These are phyloP conservation scores for Trifolium fragiferum DNA, from an alignment of 306 rosid species.

Conservation along the genomic window DNA sequence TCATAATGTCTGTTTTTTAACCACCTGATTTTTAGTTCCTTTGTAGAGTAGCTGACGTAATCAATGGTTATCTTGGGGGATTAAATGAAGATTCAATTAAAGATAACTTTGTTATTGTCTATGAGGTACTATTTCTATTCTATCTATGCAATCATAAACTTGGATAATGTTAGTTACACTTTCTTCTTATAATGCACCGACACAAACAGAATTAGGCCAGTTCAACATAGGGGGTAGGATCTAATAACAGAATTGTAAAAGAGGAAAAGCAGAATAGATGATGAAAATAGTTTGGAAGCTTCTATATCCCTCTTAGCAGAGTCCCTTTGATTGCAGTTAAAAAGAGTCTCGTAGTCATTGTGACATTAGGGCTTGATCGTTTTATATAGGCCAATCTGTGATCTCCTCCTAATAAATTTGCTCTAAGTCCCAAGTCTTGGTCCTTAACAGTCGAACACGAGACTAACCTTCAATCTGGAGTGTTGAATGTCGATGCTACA, in stretches of 20 bases:
- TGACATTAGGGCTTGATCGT: too few species aligned
- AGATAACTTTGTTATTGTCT: conserved; percentile 88
- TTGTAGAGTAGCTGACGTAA: conserved; percentile 94
- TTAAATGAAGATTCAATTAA: conserved; percentile 88
- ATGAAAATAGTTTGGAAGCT: neutral
- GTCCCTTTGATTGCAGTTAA: too few species aligned
- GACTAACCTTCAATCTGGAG: neutral
- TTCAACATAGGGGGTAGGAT: too few species aligned
- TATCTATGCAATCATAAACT: neutral
- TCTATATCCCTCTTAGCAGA: too few species aligned
- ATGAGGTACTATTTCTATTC: conserved; percentile 60
- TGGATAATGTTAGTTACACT: conserved; percentile 5
- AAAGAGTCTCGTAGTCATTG: too few species aligned
- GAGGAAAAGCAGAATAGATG: neutral
- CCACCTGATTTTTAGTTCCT: conserved; percentile 74
- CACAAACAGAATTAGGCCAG: neutral
- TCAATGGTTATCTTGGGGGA: conserved; percentile 85
- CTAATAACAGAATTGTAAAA: neutral
- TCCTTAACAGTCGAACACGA: neutral
- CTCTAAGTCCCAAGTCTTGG: too few species aligned
- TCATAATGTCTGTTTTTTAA: conserved; percentile 37
- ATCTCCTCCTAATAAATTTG: too few species aligned
- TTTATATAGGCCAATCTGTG: too few species aligned
- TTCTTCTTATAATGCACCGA: neutral
- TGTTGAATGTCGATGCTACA: neutral